phyloP scores from a whole-genome alignment of 208 protist genomes.

The Balamuthia mandrillaris region DNA sequence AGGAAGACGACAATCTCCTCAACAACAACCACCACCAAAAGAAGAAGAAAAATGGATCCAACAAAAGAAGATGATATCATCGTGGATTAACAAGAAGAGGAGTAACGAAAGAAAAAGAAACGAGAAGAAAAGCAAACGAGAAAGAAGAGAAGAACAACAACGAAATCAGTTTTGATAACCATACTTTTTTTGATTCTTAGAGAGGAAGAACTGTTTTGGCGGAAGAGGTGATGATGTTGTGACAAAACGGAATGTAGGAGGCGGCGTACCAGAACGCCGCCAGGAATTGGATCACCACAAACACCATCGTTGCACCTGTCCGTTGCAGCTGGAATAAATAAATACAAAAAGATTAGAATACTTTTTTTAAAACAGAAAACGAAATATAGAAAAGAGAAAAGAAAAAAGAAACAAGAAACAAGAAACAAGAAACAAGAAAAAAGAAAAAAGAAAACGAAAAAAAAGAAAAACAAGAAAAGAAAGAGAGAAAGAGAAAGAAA shows the following conservation, averaged over 20 bases:
- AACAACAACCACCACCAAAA: not conserved
- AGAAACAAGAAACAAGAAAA: not conserved
- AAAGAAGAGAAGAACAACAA: not conserved
- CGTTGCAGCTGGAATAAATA: not conserved
- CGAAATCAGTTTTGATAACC: not conserved
- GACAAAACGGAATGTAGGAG: slow-evolving; percentile 9
- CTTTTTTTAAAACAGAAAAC: too few relatives aligned
- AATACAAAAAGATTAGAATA: not conserved
- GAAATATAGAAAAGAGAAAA: too few relatives aligned
- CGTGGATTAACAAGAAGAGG: not conserved
- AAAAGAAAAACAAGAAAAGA: not conserved
- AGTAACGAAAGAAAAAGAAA: not conserved
- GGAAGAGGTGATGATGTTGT: not conserved
- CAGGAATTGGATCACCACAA: not conserved
- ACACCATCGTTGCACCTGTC: not conserved
- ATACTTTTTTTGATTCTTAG: not conserved
- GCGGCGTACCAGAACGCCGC: not conserved
- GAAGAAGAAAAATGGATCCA: not conserved
- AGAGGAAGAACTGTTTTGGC: not conserved
- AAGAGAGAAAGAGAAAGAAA: not conserved
- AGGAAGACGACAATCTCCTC: not conserved
- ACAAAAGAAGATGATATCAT: not conserved
- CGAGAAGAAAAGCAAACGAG: not conserved
- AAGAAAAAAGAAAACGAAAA: not conserved
- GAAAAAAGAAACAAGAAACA: not conserved